phyloP scores from a whole-genome alignment of 2,329 filamentous ascomycete genomes.

The Fusarium protoensiforme region DNA sequence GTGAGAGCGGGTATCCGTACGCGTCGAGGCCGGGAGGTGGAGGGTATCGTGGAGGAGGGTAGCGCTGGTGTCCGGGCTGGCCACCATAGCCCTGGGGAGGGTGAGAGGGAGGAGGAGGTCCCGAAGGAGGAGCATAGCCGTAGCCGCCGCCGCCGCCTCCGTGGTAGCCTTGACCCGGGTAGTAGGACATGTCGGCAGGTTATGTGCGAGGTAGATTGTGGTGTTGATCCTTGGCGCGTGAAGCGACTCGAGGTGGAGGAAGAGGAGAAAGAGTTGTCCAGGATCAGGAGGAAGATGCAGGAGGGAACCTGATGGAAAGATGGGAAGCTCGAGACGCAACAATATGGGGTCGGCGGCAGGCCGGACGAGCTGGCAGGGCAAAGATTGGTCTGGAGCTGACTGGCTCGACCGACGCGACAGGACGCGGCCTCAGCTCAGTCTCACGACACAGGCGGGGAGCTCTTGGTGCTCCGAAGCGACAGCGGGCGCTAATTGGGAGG shows the following conservation, averaged over 20 bases:
- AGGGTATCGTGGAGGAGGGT: slow-evolving; percentile 50
- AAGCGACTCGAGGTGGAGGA: slow-evolving; percentile 6
- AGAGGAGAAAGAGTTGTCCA: not conserved
- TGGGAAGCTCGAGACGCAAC: slow-evolving; percentile 9
- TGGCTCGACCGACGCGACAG: not conserved
- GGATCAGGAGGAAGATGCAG: slow-evolving; percentile 12
- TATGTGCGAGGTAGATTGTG: slow-evolving; percentile 7
- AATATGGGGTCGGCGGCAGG: slow-evolving; percentile 16
- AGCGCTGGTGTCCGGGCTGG: slow-evolving; percentile 39
- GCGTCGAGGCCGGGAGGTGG: slow-evolving; percentile 57
- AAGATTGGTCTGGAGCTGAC: not conserved
- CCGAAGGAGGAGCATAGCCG: slow-evolving; percentile 40
- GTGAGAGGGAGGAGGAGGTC: slow-evolving; percentile 18
- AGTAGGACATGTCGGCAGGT: slow-evolving; percentile 50
- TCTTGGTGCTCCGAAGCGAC: not conserved
- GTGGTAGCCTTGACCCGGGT: slow-evolving; percentile 55
- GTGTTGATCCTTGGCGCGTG: slow-evolving; percentile 3
- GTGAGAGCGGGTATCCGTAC: slow-evolving; percentile 58
- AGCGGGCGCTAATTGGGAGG: slow-evolving; percentile 31
- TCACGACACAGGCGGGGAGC: slow-evolving; percentile 2
- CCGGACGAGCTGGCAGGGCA: not conserved
- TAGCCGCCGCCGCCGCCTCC: slow-evolving; percentile 47
- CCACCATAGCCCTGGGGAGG: slow-evolving; percentile 31
- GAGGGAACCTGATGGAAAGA: slow-evolving; percentile 18
- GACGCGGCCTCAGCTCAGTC: slow-evolving; percentile 2